Evolutionary conservation across 2,329 filamentous ascomycete genomes (phyloP).

Genomic region (Dothistroma pini): DNA sequence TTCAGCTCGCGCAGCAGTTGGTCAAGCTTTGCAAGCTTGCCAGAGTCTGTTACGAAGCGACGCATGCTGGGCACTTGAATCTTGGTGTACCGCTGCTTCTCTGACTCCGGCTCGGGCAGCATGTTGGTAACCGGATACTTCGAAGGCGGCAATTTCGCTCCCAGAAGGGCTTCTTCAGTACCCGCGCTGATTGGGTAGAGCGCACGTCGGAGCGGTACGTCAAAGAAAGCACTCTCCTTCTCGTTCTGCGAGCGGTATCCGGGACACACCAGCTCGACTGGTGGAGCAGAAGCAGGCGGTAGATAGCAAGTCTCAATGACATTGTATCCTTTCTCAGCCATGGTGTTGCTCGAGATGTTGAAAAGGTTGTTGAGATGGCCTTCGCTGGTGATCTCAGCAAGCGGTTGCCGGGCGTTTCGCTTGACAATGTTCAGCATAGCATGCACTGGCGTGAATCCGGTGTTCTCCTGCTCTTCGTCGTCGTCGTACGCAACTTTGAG

Average conservation of each 20-base stretch:
- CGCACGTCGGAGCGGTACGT: constrained; percentile 66
- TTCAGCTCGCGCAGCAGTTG: constrained; percentile 84
- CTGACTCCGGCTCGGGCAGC: constrained; percentile 73
- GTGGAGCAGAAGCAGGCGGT: constrained; percentile 77
- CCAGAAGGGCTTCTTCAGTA: constrained; percentile 71
- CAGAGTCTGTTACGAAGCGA: constrained; percentile 95
- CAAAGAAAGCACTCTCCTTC: constrained; percentile 74
- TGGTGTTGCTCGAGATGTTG: constrained; percentile 68
- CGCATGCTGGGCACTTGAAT: constrained; percentile 95
- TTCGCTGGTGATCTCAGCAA: constrained; percentile 67
- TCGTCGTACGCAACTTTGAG: constrained; percentile 66
- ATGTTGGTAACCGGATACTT: constrained; percentile 61
- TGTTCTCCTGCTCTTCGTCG: constrained; percentile 53
- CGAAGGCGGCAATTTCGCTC: constrained; percentile 64
- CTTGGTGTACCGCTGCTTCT: constrained; percentile 81
- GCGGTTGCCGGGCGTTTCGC: constrained; percentile 61
- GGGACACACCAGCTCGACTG: constrained; percentile 74
- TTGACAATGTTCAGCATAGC: constrained; percentile 77
- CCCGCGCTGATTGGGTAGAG: constrained; percentile 63
- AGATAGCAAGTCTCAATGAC: constrained; percentile 77
- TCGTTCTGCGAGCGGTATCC: constrained; percentile 63
- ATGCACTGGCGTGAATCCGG: constrained; percentile 63
- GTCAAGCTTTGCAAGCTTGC: constrained; percentile 90
- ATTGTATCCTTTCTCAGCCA: constrained; percentile 66
- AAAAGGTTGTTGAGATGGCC: constrained; percentile 72